Evolutionary conservation across 306 rosid species (phyloP), one percentile per base, ranked within the genome.

Genomic region (Citrullus mucosospermus): DNA sequence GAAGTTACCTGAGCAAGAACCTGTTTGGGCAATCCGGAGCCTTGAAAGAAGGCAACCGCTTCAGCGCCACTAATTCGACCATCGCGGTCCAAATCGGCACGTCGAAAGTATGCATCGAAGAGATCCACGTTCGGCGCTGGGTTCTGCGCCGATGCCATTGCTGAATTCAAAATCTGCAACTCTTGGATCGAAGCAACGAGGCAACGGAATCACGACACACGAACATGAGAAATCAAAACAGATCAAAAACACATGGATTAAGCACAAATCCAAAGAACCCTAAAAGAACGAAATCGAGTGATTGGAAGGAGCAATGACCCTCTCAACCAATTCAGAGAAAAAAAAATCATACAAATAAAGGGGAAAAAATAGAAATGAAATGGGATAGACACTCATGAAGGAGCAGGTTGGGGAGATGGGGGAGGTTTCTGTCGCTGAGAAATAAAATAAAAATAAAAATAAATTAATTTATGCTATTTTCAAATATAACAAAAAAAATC

Each of bases 51-150:
- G 54, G 92, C 77, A 38, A 96, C 99, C 28, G 99, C 98, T 85
- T 96, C 99, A 20, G 78, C 81, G 44, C 97, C 99, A 81, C 97
- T 96, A 78, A 96, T 96, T 61, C 96, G 91, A 83, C 99, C 98
- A 61, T 96, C 99, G 39, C 93, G 88, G 88, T 96, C 99, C 91
- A 91, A 90, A 91, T 96, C 99, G 62, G 99, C 99, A 6, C 91
- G 90, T 32, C 91, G 92, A 67, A 96, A 96, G 84, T 93, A 96
- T 68, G 91, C 90, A 90, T 96, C 99, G 82, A 96, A 96, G 82
- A 91, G 97, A 96, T 96, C 98, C 75, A 86, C 96, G 84, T 96
- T 93, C 82, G 92, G 75, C 75, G 91, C 84, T 28, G 67, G 90
- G 81, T 81, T 90, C 60, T 83, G 94, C 75, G 83, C 85, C 85